Evolutionary conservation across 163 green algal species (phyloP), one percentile per base, ranked within the genome.

Genomic region (Trebouxia gelatinosa): DNA sequence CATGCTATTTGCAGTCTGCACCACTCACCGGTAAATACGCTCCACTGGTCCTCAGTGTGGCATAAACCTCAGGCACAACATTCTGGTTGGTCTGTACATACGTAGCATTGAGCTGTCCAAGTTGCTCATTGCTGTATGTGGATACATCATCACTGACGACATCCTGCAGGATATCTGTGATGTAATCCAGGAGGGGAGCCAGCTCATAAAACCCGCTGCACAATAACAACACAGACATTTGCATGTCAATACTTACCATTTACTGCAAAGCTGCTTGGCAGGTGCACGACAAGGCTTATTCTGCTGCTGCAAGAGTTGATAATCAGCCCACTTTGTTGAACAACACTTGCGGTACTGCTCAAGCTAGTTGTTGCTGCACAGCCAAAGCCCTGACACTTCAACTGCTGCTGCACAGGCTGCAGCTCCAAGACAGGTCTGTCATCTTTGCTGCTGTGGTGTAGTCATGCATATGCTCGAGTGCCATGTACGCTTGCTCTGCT

Each of bases 51-150:
- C 32, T 70, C 16, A 70, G 31, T 6, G 61, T 70, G 2, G 61
- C 32, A 46, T 70, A 70, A 46, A 23, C 17, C 11, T 40, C 32
- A 2, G 11, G 11, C 0, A 17, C 9, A 16, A 31, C 7, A 17
- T 46, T 46, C 13, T 32, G 6, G 16, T 38, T 70, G 32, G 32
- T 31, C 6, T 70, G 61, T 1, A 70, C 61, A 48, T 70, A 70
- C 17, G 61, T 70, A 7, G n/a, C 61, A 70, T 70, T 70, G 32
- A 70, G 32, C 32, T 70, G 61, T 16, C 61, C 61, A 5, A 37
- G 1, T 0, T 11, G 32, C 61, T 70, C 13, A 28, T 48, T 46
- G 9, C 6, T 21, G 32, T 48, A 29, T 0, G 6, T 23, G 11
- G 61, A 70, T 11, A 6, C 31, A n/a, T 70, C 61, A 46, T 70